Conservation (phyloP, 805 yeast genomes). For the Candida succiphila region DNA sequence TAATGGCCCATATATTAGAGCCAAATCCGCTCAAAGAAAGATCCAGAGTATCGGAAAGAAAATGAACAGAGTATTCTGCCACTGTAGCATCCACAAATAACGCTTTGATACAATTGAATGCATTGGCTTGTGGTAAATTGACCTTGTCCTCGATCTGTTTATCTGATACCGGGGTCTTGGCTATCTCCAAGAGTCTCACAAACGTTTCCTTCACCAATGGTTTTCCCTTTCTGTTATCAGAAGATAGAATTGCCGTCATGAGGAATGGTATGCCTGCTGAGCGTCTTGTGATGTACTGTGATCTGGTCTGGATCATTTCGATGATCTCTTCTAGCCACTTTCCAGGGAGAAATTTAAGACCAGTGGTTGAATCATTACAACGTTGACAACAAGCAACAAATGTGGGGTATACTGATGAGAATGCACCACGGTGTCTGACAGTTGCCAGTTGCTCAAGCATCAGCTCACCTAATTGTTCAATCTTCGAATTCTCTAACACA, state of each 20-base stretch:
- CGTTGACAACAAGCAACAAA: constrained; percentile 55
- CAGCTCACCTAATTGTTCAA: constrained; percentile 38
- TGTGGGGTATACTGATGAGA: constrained; percentile 79
- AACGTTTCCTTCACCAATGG: constrained; percentile 42
- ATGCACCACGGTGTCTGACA: constrained; percentile 86
- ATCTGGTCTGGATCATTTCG: constrained; percentile 32
- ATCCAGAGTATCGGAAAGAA: constrained; percentile 46
- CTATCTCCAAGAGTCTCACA: constrained; percentile 40
- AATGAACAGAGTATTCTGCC: constrained; percentile 39
- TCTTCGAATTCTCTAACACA: constrained; percentile 14
- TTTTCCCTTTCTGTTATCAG: constrained; percentile 20
- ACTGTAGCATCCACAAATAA: constrained; percentile 64
- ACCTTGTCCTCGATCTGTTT: constrained; percentile 35
- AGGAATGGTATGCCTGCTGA: constrained; percentile 89
- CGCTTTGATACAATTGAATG: constrained; percentile 74
- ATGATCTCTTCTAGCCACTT: constrained; percentile 56
- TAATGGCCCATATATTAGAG: constrained; percentile 69
- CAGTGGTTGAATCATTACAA: constrained; percentile 27
- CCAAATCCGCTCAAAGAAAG: constrained; percentile 56
- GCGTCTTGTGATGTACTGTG: constrained; percentile 73
- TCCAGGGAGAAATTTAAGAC: constrained; percentile 29
- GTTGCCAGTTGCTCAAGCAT: constrained; percentile 58
- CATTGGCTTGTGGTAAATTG: constrained; percentile 90
- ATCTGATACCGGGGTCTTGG: constrained; percentile 32
- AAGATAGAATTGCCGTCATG: constrained; percentile 62